Percentiles rank a stretch among this genome's conserved stretches.
These are phyloP conservation scores for Naematelia encephala DNA, from an alignment of 768 basidiomycete genomes.

Conservation along the genomic window DNA sequence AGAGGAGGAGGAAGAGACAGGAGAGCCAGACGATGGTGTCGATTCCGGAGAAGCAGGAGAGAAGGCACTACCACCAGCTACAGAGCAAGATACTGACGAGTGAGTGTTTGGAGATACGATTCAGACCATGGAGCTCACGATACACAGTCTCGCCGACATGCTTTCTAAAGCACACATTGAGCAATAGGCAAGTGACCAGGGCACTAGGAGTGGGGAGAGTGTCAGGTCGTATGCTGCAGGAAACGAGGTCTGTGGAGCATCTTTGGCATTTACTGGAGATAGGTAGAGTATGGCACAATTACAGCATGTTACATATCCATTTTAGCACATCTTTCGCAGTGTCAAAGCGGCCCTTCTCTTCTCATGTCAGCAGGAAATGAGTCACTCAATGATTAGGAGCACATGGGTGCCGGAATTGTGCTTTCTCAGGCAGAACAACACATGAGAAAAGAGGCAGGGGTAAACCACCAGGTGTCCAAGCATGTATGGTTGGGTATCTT, in stretches of 20 bases:
- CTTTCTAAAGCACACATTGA: conserved; percentile 32
- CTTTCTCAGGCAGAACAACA: too few relatives aligned
- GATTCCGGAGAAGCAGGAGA: conserved; percentile 21
- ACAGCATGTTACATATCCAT: not conserved
- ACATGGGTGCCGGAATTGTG: too few relatives aligned
- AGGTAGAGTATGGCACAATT: not conserved
- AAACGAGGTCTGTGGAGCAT: too few relatives aligned
- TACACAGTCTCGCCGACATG: conserved; percentile 42
- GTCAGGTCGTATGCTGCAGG: not conserved
- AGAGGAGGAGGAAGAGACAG: conserved; percentile 26
- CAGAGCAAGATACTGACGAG: conserved; percentile 40
- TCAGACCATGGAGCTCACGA: conserved; percentile 7
- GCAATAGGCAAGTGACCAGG: conserved; percentile 1
- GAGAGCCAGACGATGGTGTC: conserved; percentile 21
- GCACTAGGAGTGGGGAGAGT: not conserved
- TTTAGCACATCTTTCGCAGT: too few relatives aligned
- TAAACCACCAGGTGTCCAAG: too few relatives aligned
- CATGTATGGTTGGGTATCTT: not conserved
- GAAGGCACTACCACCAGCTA: conserved; percentile 27
- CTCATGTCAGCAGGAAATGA: too few relatives aligned
- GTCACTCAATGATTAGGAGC: too few relatives aligned
- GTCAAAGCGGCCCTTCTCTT: too few relatives aligned
- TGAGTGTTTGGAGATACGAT: conserved; percentile 14
- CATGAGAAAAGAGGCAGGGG: too few relatives aligned
- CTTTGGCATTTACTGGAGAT: too few relatives aligned